Evolutionary conservation across 192 early-diverging fungal species (phyloP).

Genomic region (Mortierella alpina): DNA sequence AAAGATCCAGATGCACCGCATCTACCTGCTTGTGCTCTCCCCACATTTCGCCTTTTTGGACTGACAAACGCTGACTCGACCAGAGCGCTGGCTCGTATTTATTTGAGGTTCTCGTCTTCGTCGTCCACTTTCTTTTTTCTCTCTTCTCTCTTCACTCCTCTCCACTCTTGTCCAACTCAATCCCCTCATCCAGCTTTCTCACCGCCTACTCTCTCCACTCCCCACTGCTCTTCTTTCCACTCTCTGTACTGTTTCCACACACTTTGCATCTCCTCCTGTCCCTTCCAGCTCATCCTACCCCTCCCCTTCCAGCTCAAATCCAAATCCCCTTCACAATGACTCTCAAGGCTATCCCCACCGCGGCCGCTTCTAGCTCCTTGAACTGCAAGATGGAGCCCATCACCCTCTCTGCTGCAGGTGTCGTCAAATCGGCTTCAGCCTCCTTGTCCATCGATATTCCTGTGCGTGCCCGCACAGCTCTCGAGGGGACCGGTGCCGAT

Average conservation of each 20-base stretch:
- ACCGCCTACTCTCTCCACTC: not conserved
- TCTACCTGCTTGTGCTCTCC: not conserved
- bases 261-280: too few species aligned
- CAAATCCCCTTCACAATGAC: slow-evolving; percentile 1
- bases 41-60: slow-evolving; percentile 18
- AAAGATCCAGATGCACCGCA: not conserved
- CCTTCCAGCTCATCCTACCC: too few species aligned
- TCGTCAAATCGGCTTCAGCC: not conserved
- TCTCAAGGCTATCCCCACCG: slow-evolving; percentile 2
- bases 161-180: not conserved
- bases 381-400: slow-evolving; percentile 30
- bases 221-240: not conserved
- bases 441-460: slow-evolving; percentile 41
- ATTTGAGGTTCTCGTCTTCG: not conserved
- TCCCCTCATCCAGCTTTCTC: too few species aligned
- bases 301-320: not conserved
- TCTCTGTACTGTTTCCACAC: not conserved
- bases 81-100: too few species aligned
- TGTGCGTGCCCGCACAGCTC: not conserved
- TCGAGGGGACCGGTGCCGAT: slow-evolving; percentile 1
- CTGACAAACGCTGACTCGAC: too few species aligned
- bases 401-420: not conserved
- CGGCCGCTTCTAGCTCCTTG: slow-evolving; percentile 22
- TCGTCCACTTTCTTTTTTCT: slow-evolving; percentile 2
- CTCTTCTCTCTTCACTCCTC: not conserved